A percentile compares a stretch with the other conserved stretches of the same genome.
Evolutionary conservation across 257 asterid species (phyloP).

Genomic region (Henckelia pumila): DNA sequence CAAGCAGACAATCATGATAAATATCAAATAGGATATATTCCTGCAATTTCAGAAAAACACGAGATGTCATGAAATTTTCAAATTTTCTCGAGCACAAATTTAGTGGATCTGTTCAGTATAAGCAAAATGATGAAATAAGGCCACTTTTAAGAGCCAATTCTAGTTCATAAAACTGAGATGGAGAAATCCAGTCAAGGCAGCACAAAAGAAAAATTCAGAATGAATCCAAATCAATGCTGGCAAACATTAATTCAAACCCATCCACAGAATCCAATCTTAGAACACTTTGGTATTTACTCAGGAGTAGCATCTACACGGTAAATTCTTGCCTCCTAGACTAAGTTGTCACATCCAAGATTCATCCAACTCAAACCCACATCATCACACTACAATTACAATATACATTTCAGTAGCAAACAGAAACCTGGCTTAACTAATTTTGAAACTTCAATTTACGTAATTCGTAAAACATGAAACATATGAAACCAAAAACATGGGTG

Average conservation of each 20-base stretch:
- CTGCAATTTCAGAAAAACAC: conserved; percentile 1
- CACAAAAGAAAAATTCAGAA: neutral
- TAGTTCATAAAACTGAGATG: conserved; percentile 13
- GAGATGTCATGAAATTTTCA: neutral
- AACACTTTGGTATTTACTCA: neutral
- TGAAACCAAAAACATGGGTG: conserved; percentile 1
- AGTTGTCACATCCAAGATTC: neutral
- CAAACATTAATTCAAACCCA: neutral
- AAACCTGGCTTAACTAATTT: neutral
- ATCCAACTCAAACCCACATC: neutral
- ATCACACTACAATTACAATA: neutral
- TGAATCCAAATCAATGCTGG: conserved; percentile 8
- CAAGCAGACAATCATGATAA: conserved; percentile 19
- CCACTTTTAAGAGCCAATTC: conserved; percentile 15
- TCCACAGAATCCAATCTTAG: conserved; percentile 2
- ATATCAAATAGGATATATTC: conserved; percentile 18
- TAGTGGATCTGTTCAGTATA: neutral
- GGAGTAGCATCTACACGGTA: neutral
- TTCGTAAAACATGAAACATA: neutral
- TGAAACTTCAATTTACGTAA: neutral
- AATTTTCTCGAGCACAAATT: neutral
- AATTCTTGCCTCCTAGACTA: neutral
- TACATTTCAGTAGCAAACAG: neutral
- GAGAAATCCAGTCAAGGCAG: neutral
- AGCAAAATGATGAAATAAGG: conserved; percentile 2